phyloP scores from a whole-genome alignment of 257 asterid genomes.

The Solanum chilense region DNA sequence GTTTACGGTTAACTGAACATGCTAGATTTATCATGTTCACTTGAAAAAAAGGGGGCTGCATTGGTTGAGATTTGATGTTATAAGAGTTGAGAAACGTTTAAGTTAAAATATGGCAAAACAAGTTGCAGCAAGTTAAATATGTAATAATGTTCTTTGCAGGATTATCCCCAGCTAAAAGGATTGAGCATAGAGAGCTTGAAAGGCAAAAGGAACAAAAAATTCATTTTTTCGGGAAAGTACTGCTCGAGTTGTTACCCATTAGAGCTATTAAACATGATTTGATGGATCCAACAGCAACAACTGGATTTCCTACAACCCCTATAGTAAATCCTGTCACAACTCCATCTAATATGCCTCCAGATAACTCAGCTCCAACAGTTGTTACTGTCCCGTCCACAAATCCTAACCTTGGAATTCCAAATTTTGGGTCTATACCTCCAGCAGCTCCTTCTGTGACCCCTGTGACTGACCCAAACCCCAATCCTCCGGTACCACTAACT shows the following conservation, averaged over 20 bases:
- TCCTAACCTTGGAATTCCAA: conserved; percentile 28
- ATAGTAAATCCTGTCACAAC: conserved; percentile 62
- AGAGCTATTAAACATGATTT: conserved; percentile 24
- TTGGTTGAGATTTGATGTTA: not conserved
- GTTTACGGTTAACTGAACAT: not conserved
- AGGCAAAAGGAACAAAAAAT: not conserved
- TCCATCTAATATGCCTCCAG: conserved; percentile 41
- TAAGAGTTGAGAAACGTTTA: not conserved
- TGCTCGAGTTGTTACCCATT: conserved; percentile 6
- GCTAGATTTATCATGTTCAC: not conserved
- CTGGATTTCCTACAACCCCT: conserved; percentile 38
- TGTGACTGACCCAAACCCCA: conserved; percentile 14
- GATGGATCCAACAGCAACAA: conserved; percentile 18
- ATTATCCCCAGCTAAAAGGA: conserved; percentile 1
- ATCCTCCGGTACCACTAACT: not conserved
- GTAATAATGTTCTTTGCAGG: conserved; percentile 14
- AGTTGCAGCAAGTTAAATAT: not conserved
- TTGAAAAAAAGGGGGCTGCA: not conserved
- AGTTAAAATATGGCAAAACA: not conserved
- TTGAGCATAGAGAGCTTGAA: conserved; percentile 6
- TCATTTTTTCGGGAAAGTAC: conserved; percentile 12
- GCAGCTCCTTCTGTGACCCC: conserved; percentile 25
- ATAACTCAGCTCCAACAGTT: conserved; percentile 21
- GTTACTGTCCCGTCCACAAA: conserved; percentile 37
- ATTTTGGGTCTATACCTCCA: conserved; percentile 16